Evolutionary conservation across 1,139 yeast species (phyloP).

Genomic region (Geotrichum histeridarum): DNA sequence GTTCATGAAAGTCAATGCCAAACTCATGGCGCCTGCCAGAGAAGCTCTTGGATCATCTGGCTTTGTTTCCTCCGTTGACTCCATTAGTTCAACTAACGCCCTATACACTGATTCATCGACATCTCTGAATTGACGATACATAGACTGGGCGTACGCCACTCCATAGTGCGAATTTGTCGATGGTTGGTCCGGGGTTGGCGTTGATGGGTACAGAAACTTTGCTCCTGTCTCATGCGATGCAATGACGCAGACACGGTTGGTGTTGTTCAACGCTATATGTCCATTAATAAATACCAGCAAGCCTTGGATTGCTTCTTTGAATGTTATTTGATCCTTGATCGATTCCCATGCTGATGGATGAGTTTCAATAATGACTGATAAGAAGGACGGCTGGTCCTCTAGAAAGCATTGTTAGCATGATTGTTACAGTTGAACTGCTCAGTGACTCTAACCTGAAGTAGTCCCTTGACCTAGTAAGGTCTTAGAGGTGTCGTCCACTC

Average conservation of each 20-base stretch:
- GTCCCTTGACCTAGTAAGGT: conserved; percentile 27
- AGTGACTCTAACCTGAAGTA: conserved; percentile 18
- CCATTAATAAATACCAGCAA: conserved; percentile 73
- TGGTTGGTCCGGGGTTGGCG: conserved; percentile 25
- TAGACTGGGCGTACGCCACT: conserved; percentile 39
- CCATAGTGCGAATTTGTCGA: conserved; percentile 18
- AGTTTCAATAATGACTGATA: conserved; percentile 73
- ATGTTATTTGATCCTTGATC: conserved; percentile 43
- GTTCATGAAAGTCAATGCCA: conserved; percentile 76
- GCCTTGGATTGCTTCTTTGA: conserved; percentile 55
- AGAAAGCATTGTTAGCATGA: conserved; percentile 13
- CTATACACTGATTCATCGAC: conserved; percentile 75
- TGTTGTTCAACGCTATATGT: conserved; percentile 77
- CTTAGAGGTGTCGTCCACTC: conserved; percentile 39
- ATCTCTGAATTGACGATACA: conserved; percentile 81
- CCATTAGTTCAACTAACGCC: conserved; percentile 50
- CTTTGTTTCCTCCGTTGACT: conserved; percentile 28
- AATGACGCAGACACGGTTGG: conserved; percentile 78
- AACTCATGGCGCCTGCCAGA: conserved; percentile 71
- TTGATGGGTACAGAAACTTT: conserved; percentile 61
- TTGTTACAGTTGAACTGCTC: conserved; percentile 2
- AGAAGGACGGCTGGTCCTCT: conserved; percentile 76
- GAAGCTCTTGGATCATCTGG: conserved; percentile 33
- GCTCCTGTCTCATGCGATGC: conserved; percentile 74
- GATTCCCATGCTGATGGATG: conserved; percentile 73